Percentiles rank a stretch among this genome's conserved stretches.
Conservation (phyloP, 1,284 basidiomycete genomes). For the Vanrija humicola region DNA sequence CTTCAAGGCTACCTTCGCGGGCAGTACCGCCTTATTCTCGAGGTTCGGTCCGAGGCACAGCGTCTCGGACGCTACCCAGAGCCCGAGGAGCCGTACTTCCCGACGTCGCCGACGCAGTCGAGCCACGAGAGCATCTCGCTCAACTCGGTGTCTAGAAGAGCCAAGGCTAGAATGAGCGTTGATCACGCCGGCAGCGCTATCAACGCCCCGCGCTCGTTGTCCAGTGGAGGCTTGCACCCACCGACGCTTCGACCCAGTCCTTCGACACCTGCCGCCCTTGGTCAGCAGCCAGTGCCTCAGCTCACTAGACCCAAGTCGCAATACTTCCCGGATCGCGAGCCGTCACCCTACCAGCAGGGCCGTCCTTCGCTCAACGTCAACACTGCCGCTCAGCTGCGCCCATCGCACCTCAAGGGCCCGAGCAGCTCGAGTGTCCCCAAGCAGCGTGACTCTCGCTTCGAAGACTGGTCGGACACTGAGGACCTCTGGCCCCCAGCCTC, state of each 20-base stretch:
- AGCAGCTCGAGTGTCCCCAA: slow-evolving; percentile 11
- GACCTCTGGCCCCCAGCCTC: slow-evolving; percentile 37
- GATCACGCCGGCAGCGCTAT: no score
- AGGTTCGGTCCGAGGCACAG: slow-evolving; percentile 36
- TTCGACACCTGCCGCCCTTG: slow-evolving; percentile 38
- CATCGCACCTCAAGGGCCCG: slow-evolving; percentile 13
- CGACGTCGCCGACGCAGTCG: slow-evolving; percentile 19
- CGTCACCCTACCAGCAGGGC: background rate
- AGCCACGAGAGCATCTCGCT: slow-evolving; percentile 18
- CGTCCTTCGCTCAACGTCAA: slow-evolving; percentile 3
- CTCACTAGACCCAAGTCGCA: slow-evolving; percentile 35
- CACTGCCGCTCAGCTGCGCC: slow-evolving; percentile 1
- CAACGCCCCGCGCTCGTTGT: background rate
- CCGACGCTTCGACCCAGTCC: slow-evolving; percentile 34
- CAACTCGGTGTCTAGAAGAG: background rate
- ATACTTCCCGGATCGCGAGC: slow-evolving; percentile 35
- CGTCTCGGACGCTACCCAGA: slow-evolving; percentile 35
- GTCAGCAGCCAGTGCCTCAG: slow-evolving; percentile 10
- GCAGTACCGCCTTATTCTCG: slow-evolving; percentile 50
- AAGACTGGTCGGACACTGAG: slow-evolving; percentile 28
- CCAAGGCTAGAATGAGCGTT: no score
- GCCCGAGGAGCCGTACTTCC: slow-evolving; percentile 27
- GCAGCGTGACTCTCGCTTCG: slow-evolving; percentile 13
- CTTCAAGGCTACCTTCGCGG: slow-evolving; percentile 53
- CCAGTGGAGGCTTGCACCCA: background rate